Evolutionary conservation across 768 basidiomycete genomes (phyloP).

Genomic region (Rhodotorula graminis): DNA sequence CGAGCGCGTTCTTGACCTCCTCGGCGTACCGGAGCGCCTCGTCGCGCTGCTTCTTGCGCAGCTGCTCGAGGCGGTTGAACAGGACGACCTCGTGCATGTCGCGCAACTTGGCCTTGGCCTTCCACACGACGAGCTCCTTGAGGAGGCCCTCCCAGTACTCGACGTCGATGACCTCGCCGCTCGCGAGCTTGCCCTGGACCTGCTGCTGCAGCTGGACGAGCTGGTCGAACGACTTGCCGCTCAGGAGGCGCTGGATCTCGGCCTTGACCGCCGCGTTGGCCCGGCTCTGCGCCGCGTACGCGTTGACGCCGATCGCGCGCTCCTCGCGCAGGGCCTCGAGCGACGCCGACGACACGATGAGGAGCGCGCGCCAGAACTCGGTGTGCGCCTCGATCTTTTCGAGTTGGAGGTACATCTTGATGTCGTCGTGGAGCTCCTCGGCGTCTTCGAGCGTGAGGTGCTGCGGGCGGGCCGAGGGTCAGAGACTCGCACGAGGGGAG

Average conservation of each 20-base stretch:
- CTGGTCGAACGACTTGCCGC: constrained; percentile 80
- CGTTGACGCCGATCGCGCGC: constrained; percentile 48
- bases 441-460: constrained; percentile 81
- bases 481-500: neutral
- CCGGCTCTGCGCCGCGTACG: constrained; percentile 41
- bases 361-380: constrained; percentile 99
- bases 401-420: constrained; percentile 80
- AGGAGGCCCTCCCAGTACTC: constrained; percentile 96
- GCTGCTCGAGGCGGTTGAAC: constrained; percentile 88
- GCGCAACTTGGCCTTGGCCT: constrained; percentile 94
- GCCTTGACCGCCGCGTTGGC: constrained; percentile 59
- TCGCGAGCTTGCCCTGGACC: constrained; percentile 79
- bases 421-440: constrained; percentile 88
- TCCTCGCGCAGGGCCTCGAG: constrained; percentile 66
- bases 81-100: constrained; percentile 92
- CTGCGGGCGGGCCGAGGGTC: constrained; percentile 48
- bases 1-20: constrained; percentile 55
- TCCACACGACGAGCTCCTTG: constrained; percentile 90
- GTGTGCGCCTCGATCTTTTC: constrained; percentile 79
- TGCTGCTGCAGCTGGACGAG: constrained; percentile 74
- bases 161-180: constrained; percentile 89
- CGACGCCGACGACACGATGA: constrained; percentile 89
- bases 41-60: constrained; percentile 90
- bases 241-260: constrained; percentile 73
- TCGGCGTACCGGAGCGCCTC: constrained; percentile 91